These are phyloP conservation scores for Microcyclospora tardicrescens DNA, from an alignment of 2,329 filamentous ascomycete genomes.

Conservation along the genomic window DNA sequence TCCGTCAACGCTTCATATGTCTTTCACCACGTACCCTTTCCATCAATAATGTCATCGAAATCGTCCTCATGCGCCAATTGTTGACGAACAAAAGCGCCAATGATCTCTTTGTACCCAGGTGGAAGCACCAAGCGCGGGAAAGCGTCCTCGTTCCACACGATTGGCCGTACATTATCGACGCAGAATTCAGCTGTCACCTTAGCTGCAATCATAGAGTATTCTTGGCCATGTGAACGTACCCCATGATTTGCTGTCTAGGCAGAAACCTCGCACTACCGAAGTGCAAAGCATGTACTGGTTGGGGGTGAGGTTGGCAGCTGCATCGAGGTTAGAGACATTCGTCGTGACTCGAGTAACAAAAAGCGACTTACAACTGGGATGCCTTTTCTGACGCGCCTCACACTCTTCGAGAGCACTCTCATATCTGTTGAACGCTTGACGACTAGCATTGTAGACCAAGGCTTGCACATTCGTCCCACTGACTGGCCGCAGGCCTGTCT, in stretches of 20 bases:
- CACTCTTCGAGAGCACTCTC: neutral
- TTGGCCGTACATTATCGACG: conserved; percentile 8
- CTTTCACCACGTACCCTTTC: conserved; percentile 29
- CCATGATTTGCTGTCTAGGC: conserved; percentile 32
- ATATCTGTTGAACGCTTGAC: too few species aligned
- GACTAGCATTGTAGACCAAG: too few species aligned
- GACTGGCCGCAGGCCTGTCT: too few species aligned
- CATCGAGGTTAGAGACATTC: conserved; percentile 14
- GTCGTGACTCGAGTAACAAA: conserved; percentile 1
- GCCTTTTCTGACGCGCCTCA: neutral
- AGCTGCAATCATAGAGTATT: too few species aligned
- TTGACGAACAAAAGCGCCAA: conserved; percentile 34
- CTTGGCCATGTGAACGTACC: too few species aligned
- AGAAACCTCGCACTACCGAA: conserved; percentile 21
- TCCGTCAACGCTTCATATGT: too few species aligned
- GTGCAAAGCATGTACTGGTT: conserved; percentile 24
- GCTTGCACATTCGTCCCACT: too few species aligned
- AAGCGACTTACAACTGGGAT: neutral
- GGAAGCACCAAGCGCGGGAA: conserved; percentile 39
- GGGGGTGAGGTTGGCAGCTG: conserved; percentile 13
- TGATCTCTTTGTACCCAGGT: conserved; percentile 33
- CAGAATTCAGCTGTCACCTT: neutral
- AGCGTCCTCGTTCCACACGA: conserved; percentile 33
- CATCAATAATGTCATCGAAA: conserved; percentile 40
- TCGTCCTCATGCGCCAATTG: conserved; percentile 26